Percentiles rank a stretch among this genome's conserved stretches.
Evolutionary conservation across 495 filamentous ascomycete genomes (phyloP).

Genomic region (Neurospora tetraspora): DNA sequence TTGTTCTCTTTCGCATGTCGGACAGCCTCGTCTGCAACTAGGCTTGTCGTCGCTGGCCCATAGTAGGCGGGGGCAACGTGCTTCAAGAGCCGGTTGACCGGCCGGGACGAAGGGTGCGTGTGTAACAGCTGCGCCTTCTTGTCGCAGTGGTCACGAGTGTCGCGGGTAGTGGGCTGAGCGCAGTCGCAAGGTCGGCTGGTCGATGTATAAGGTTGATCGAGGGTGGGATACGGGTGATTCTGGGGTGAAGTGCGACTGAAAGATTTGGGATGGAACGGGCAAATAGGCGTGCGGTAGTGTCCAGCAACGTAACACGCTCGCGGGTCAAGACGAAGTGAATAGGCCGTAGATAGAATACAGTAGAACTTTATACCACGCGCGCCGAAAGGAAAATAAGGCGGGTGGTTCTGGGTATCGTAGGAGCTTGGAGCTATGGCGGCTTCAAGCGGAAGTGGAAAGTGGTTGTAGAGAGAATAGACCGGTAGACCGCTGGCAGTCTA

Average conservation of each 20-base stretch:
- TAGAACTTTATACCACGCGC: background rate
- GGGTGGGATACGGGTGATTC: background rate
- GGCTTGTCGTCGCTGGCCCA: constrained; percentile 18
- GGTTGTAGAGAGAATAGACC: background rate
- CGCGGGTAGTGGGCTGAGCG: background rate
- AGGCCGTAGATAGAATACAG: background rate
- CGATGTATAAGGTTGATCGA: background rate
- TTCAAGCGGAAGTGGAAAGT: background rate
- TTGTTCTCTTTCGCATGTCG: constrained; percentile 1
- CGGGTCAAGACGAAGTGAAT: background rate
- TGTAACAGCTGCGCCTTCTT: background rate
- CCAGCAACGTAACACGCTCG: background rate
- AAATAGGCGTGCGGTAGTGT: background rate
- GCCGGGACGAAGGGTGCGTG: background rate
- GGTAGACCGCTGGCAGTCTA: background rate
- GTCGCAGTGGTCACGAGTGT: background rate
- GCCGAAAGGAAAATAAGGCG: background rate
- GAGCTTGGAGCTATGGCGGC: background rate
- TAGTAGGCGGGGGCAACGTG: constrained; percentile 12
- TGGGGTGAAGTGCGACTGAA: background rate
- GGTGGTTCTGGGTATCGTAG: background rate
- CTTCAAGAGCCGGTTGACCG: background rate
- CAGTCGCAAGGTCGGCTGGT: background rate
- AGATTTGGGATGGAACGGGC: background rate
- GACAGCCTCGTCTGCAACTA: constrained; percentile 18